These are phyloP conservation scores for Backusella tuberculispora DNA, from an alignment of 192 early-diverging fungal genomes.

Conservation along the genomic window DNA sequence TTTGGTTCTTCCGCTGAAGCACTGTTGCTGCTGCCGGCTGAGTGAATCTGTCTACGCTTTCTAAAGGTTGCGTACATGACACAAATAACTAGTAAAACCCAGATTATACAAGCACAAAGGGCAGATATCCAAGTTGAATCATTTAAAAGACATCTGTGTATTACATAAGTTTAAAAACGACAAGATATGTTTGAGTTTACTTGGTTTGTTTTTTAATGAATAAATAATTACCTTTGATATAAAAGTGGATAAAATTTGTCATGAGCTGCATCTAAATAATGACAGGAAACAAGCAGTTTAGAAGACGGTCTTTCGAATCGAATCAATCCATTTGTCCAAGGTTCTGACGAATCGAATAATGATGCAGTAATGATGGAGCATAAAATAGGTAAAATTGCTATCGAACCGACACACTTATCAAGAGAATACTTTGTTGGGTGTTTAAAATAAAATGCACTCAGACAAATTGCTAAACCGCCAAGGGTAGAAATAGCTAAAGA, in stretches of 20 bases:
- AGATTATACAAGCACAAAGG: not conserved
- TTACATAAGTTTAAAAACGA: not conserved
- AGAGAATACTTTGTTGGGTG: not conserved
- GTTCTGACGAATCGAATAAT: conserved; percentile 18
- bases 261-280: conserved; percentile 19
- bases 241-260: conserved; percentile 24
- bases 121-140: conserved; percentile 17
- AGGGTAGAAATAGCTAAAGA: conserved; percentile 21
- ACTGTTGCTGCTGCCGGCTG: not conserved
- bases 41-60: not conserved
- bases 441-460: conserved; percentile 25
- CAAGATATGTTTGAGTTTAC: not conserved
- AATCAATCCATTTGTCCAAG: conserved; percentile 16
- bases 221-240: conserved; percentile 24
- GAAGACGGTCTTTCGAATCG: conserved; percentile 13
- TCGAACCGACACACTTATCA: conserved; percentile 11
- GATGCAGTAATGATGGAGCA: conserved; percentile 17
- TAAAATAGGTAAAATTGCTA: conserved; percentile 13
- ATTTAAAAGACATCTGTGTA: conserved; percentile 15
- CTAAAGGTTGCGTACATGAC: conserved; percentile 1
- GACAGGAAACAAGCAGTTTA: conserved; percentile 16
- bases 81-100: not conserved
- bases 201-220: not conserved
- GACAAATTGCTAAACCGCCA: not conserved
- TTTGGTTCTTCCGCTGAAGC: not conserved